Conservation (phyloP, 2,329 filamentous ascomycete species). For the Emmonsiellopsis sp. region DNA sequence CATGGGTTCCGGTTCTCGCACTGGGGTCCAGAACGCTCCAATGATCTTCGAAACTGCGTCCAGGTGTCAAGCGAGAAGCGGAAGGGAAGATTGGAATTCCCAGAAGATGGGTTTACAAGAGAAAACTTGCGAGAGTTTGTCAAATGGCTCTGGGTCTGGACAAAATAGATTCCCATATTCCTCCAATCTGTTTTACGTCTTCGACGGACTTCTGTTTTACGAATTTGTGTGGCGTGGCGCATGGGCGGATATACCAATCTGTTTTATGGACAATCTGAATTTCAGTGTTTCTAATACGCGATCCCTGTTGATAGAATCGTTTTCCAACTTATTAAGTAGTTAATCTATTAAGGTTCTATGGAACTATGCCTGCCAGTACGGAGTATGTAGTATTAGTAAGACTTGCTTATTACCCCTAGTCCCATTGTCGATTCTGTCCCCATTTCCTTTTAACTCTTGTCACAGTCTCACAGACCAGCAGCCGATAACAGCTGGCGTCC, state of each 20-base stretch:
- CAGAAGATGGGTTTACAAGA: slow-evolving; percentile 22
- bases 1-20: slow-evolving; percentile 24
- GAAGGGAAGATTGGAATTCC: slow-evolving; percentile 29
- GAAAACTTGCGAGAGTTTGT: slow-evolving; percentile 22
- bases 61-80: slow-evolving; percentile 23
- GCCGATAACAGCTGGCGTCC: too few relatives aligned
- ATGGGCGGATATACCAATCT: slow-evolving; percentile 3
- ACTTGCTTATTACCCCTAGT: too few relatives aligned
- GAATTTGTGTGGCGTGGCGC: background rate
- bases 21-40: slow-evolving; percentile 29
- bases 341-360: too few relatives aligned
- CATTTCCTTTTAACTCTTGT: too few relatives aligned
- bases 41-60: slow-evolving; percentile 28
- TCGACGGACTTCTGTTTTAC: background rate
- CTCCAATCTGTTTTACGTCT: background rate
- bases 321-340: background rate
- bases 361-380: too few relatives aligned
- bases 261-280: background rate
- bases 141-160: slow-evolving; percentile 31
- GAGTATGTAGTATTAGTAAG: too few relatives aligned
- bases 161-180: slow-evolving; percentile 18
- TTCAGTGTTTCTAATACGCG: too few relatives aligned
- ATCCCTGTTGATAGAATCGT: background rate
- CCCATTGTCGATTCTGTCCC: too few relatives aligned
- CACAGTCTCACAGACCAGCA: too few relatives aligned